A percentile compares a stretch with the other conserved stretches of the same genome.
These are phyloP conservation scores for Lipomyces japonicus DNA, from an alignment of 805 yeast genomes.

Conservation along the genomic window DNA sequence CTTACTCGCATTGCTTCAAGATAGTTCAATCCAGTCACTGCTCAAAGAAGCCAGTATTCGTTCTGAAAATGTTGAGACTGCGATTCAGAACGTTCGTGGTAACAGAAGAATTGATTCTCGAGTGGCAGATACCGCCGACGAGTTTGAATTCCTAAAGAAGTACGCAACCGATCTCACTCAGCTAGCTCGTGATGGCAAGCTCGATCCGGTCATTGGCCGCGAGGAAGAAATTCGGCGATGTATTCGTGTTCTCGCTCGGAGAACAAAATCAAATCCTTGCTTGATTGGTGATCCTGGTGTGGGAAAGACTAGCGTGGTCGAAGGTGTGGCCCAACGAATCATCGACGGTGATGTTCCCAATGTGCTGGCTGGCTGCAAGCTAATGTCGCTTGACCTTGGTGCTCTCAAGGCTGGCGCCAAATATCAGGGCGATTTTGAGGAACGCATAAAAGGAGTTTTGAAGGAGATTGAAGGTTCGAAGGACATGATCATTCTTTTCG, in stretches of 20 bases:
- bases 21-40: conserved; percentile 61
- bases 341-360: conserved; percentile 93
- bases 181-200: conserved; percentile 86
- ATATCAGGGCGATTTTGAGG: conserved; percentile 98
- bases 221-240: conserved; percentile 97
- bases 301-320: conserved; percentile 96
- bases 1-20: conserved; percentile 78
- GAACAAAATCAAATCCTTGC: conserved; percentile 95
- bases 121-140: conserved; percentile 84
- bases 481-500: conserved; percentile 81
- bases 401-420: conserved; percentile 98
- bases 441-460: conserved; percentile 92
- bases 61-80: conserved; percentile 67
- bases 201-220: conserved; percentile 98
- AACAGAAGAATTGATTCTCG: conserved; percentile 88
- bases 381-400: conserved; percentile 89
- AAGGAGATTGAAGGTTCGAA: conserved; percentile 78
- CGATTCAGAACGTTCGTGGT: conserved; percentile 79
- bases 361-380: conserved; percentile 71
- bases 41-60: conserved; percentile 71
- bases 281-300: conserved; percentile 99
- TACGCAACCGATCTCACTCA: conserved; percentile 94
- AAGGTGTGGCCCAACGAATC: conserved; percentile 97
- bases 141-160: conserved; percentile 77
- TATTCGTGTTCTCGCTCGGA: conserved; percentile 90